A percentile compares a stretch with the other conserved stretches of the same genome.
Evolutionary conservation across 164 flowering plant genomes (phyloP).

Genomic region (Aristolochia californica): DNA sequence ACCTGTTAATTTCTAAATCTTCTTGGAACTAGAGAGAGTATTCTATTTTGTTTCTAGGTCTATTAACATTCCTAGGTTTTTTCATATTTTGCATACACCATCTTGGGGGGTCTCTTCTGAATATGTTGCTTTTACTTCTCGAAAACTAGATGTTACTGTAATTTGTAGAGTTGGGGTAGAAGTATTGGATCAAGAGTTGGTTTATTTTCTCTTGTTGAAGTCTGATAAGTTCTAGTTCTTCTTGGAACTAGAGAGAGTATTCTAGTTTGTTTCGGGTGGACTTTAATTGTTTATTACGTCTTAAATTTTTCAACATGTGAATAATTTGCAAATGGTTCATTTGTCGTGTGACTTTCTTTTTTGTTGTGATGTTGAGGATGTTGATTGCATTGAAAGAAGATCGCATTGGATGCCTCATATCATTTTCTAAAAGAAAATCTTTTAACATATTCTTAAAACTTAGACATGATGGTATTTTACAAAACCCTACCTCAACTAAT

Average conservation of each 20-base stretch:
- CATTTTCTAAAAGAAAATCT: conserved; percentile 30
- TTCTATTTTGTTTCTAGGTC: too few species aligned
- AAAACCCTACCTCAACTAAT: neutral
- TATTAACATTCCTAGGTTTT: too few species aligned
- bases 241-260: neutral
- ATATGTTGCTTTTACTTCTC: neutral
- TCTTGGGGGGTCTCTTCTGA: neutral
- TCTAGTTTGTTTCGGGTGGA: too few species aligned
- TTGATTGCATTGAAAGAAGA: conserved; percentile 56
- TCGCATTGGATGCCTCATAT: conserved; percentile 37
- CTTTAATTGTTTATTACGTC: too few species aligned
- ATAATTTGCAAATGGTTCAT: neutral
- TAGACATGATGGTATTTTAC: conserved; percentile 13
- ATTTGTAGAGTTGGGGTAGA: too few species aligned
- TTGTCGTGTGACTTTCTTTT: neutral
- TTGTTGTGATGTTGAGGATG: conserved; percentile 30
- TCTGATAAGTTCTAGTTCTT: neutral
- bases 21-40: neutral
- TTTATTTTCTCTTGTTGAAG: neutral
- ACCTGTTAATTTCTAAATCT: neutral
- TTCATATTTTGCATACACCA: too few species aligned
- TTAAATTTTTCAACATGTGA: too few species aligned
- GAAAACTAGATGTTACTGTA: neutral
- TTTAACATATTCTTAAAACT: conserved; percentile 14
- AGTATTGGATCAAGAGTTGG: too few species aligned